A percentile compares a stretch with the other conserved stretches of the same genome.
Conservation (phyloP, 2,329 filamentous ascomycete species). For the Plenodomus tracheiphilus region DNA sequence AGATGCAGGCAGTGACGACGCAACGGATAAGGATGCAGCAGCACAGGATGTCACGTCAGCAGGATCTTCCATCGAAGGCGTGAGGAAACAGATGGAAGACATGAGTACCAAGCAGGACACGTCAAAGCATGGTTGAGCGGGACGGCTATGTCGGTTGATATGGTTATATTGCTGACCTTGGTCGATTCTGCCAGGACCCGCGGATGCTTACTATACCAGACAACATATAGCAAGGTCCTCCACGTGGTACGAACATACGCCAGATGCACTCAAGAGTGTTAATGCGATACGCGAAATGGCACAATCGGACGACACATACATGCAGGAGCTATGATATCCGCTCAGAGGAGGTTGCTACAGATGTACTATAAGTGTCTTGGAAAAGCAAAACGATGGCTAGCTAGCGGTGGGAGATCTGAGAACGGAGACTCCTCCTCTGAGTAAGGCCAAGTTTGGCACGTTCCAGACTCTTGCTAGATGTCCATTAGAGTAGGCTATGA, state of each 20-base stretch:
- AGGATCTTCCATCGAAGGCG: slow-evolving; percentile 27
- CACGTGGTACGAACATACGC: slow-evolving; percentile 12
- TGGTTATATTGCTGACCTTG: slow-evolving; percentile 28
- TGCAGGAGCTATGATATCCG: not conserved
- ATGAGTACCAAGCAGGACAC: slow-evolving; percentile 27
- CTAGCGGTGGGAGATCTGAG: too few species aligned
- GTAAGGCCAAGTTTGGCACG: too few species aligned
- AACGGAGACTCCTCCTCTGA: too few species aligned
- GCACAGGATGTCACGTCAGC: slow-evolving; percentile 14
- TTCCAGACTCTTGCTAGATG: not conserved
- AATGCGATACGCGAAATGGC: not conserved
- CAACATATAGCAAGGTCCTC: slow-evolving; percentile 8
- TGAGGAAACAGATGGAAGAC: slow-evolving; percentile 38
- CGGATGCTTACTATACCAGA: slow-evolving; percentile 13
- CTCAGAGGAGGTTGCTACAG: too few species aligned
- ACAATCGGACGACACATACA: not conserved
- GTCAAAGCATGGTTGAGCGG: slow-evolving; percentile 30
- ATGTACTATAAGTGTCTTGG: too few species aligned
- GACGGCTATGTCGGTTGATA: slow-evolving; percentile 17
- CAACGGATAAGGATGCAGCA: slow-evolving; percentile 2
- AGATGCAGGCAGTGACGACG: slow-evolving; percentile 18
- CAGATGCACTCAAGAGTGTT: slow-evolving; percentile 1
- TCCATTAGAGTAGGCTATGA: not conserved
- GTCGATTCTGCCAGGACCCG: slow-evolving; percentile 13
- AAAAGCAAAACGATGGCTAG: too few species aligned